Percentiles rank a stretch among this genome's conserved stretches.
These are phyloP conservation scores for Paecilomyces variotii DNA, from an alignment of 2,329 filamentous ascomycete species.

Conservation along the genomic window DNA sequence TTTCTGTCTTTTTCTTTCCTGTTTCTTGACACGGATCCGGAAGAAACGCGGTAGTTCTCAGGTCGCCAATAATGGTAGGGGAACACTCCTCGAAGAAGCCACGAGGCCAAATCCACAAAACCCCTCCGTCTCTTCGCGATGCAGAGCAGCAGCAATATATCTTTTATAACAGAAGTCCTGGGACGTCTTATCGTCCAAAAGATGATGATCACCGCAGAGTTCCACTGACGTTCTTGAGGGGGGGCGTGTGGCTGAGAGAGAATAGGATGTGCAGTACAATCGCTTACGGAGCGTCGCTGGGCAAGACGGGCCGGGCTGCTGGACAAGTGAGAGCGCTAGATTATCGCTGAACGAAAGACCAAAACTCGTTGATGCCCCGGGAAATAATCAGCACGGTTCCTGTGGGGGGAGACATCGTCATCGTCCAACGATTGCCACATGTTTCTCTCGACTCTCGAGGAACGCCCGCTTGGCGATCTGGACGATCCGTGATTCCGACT, in stretches of 20 bases:
- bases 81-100: background rate
- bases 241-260: background rate
- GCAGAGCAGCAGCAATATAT: background rate
- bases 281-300: background rate
- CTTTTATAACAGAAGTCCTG: background rate
- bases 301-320: background rate
- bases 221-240: background rate
- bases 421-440: background rate
- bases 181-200: background rate
- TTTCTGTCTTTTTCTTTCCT: too few species aligned
- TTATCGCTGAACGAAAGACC: background rate
- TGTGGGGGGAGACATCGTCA: background rate
- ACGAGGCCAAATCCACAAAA: background rate
- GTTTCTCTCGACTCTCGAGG: background rate
- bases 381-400: background rate
- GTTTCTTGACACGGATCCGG: background rate
- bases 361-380: background rate
- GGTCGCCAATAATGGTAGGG: background rate
- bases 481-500: background rate
- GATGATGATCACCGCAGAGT: background rate
- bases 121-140: background rate
- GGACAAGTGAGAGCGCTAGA: background rate
- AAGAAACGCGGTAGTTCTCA: background rate
- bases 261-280: background rate
- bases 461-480: background rate